phyloP scores from a whole-genome alignment of 1,284 basidiomycete species.

The Testicularia cyperi region DNA sequence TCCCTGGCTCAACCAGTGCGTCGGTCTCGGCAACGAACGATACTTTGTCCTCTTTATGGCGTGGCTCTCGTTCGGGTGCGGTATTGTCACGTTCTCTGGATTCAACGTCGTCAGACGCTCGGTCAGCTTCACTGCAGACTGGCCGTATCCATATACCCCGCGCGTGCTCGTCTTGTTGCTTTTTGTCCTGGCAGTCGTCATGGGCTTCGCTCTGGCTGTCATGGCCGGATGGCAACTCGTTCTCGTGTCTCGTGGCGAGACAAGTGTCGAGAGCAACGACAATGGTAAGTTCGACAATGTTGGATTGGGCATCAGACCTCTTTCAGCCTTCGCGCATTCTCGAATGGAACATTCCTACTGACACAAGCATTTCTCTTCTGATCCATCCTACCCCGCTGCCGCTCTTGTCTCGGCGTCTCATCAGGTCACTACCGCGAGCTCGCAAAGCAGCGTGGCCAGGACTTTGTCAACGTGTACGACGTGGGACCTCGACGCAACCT shows the following conservation, averaged over 20 bases:
- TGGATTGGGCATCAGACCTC: too few species aligned
- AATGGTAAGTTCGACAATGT: conserved; percentile 66
- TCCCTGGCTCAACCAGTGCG: conserved; percentile 91
- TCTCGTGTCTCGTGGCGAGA: conserved; percentile 77
- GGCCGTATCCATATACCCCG: conserved; percentile 70
- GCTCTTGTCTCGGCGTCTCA: too few species aligned
- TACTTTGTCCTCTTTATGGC: conserved; percentile 95
- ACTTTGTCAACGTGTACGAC: conserved; percentile 87
- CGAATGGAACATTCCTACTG: too few species aligned
- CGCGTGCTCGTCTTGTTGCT: conserved; percentile 68
- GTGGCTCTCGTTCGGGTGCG: conserved; percentile 48
- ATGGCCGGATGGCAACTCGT: conserved; percentile 81
- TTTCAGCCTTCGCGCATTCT: too few species aligned
- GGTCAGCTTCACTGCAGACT: conserved; percentile 58
- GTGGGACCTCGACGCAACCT: conserved; percentile 76
- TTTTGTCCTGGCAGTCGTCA: conserved; percentile 71
- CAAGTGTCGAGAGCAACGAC: conserved; percentile 86
- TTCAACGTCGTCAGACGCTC: conserved; percentile 13
- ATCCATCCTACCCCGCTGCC: not conserved
- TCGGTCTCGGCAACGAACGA: conserved; percentile 90
- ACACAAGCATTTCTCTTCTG: not conserved
- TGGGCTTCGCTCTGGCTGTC: conserved; percentile 73
- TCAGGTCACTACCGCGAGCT: conserved; percentile 70
- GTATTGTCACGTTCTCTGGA: conserved; percentile 34
- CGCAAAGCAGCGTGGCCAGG: conserved; percentile 68